phyloP scores from a whole-genome alignment of 2,329 filamentous ascomycete genomes.

The Talaromyces sp. region DNA sequence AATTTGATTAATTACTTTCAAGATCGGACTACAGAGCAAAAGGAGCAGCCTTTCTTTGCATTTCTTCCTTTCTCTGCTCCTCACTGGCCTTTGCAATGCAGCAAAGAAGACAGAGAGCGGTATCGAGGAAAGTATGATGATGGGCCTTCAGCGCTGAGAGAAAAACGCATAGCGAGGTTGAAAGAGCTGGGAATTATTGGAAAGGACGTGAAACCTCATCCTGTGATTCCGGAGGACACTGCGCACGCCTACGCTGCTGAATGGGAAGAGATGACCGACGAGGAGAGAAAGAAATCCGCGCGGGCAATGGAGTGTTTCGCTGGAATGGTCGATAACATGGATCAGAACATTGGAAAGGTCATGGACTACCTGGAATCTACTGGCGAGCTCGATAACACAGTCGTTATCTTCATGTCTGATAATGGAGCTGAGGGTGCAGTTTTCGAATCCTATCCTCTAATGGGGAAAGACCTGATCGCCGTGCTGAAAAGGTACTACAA shows the following conservation, averaged over 20 bases:
- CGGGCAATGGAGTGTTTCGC: conserved; percentile 56
- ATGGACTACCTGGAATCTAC: conserved; percentile 49
- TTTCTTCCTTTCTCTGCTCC: conserved; percentile 55
- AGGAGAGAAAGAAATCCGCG: conserved; percentile 46
- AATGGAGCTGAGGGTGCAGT: conserved; percentile 57
- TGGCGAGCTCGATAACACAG: conserved; percentile 54
- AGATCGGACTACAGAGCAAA: too few species aligned
- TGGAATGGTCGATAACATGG: conserved; percentile 54
- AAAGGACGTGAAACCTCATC: conserved; percentile 44
- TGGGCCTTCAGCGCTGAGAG: conserved; percentile 52
- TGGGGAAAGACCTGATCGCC: conserved; percentile 57
- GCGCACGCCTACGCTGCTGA: too few species aligned
- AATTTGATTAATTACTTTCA: conserved; percentile 57
- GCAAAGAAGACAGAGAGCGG: conserved; percentile 49
- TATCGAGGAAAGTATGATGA: conserved; percentile 56
- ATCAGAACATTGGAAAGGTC: conserved; percentile 51
- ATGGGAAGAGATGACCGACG: conserved; percentile 38
- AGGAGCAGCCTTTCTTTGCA: conserved; percentile 52
- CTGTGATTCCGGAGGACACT: conserved; percentile 48
- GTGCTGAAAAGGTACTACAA: conserved; percentile 55
- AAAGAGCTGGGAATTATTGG: conserved; percentile 50
- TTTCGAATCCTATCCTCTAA: conserved; percentile 62
- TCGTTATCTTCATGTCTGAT: conserved; percentile 54
- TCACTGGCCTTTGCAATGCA: conserved; percentile 58
- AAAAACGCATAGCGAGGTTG: conserved; percentile 48